Percentiles rank a stretch among this genome's conserved stretches.
Conservation (phyloP, 495 filamentous ascomycete genomes). For the Penicillium turbatum region DNA sequence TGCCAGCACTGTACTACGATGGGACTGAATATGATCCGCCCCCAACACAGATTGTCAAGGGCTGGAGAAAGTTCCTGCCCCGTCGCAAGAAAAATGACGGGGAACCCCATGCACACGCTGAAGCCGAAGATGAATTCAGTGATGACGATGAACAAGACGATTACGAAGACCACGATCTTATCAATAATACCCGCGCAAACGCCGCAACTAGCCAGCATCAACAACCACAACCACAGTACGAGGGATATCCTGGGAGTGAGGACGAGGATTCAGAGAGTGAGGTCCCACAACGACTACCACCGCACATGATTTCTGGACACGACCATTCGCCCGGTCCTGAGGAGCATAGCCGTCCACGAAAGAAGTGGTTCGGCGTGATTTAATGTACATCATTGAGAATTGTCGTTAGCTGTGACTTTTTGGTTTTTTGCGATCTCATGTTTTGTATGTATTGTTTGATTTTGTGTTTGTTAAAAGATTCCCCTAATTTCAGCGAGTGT, state of each 20-base stretch:
- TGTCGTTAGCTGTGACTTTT: neutral
- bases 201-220: slow-evolving; percentile 14
- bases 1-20: slow-evolving; percentile 65
- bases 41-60: slow-evolving; percentile 35
- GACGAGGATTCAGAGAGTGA: slow-evolving; percentile 16
- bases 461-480: neutral
- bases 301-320: slow-evolving; percentile 14
- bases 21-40: slow-evolving; percentile 42
- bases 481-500: neutral
- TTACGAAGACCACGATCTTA: slow-evolving; percentile 28
- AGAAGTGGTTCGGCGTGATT: slow-evolving; percentile 41
- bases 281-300: slow-evolving; percentile 20
- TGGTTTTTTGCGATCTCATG: slow-evolving; percentile 5
- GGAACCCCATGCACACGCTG: slow-evolving; percentile 14
- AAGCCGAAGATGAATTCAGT: slow-evolving; percentile 21
- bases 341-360: slow-evolving; percentile 18
- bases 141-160: slow-evolving; percentile 28
- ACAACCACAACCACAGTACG: slow-evolving; percentile 16
- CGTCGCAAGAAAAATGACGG: slow-evolving; percentile 24
- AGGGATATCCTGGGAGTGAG: slow-evolving; percentile 26
- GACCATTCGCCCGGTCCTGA: slow-evolving; percentile 2
- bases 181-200: slow-evolving; percentile 28
- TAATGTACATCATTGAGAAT: slow-evolving; percentile 19
- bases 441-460: slow-evolving; percentile 1
- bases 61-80: slow-evolving; percentile 43